phyloP scores from a whole-genome alignment of 208 protist species.

The Leishmania arabica region DNA sequence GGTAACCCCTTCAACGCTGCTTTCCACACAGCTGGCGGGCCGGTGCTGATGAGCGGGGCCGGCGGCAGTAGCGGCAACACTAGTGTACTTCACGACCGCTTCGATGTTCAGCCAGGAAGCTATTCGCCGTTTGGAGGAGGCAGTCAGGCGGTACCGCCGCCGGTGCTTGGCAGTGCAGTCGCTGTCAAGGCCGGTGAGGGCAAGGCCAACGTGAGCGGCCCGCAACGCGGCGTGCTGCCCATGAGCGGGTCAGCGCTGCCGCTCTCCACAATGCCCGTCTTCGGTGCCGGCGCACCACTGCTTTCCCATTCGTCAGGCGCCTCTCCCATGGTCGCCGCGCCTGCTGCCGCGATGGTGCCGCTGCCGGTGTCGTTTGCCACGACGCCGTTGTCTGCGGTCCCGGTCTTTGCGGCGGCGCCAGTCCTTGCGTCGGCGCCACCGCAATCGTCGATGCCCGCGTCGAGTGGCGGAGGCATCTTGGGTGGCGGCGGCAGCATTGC shows the following conservation, averaged over 20 bases:
- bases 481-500: slow-evolving; percentile 3
- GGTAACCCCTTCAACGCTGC: neutral
- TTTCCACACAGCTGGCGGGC: neutral
- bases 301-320: neutral
- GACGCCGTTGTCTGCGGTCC: neutral
- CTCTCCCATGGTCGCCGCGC: neutral
- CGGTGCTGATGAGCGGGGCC: neutral
- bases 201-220: neutral
- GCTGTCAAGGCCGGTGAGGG: neutral
- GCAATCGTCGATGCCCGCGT: neutral
- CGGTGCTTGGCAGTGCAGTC: neutral
- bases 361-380: neutral
- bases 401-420: neutral
- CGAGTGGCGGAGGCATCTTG: slow-evolving; percentile 1
- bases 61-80: neutral
- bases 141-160: neutral
- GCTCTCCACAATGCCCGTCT: neutral
- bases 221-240: neutral
- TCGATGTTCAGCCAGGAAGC: neutral
- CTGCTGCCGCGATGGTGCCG: neutral
- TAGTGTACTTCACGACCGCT: neutral
- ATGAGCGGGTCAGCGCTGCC: neutral
- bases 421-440: neutral
- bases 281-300: neutral
- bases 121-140: neutral